Conservation (phyloP, 2,329 filamentous ascomycete species). For the Fusarium tjaetaba region DNA sequence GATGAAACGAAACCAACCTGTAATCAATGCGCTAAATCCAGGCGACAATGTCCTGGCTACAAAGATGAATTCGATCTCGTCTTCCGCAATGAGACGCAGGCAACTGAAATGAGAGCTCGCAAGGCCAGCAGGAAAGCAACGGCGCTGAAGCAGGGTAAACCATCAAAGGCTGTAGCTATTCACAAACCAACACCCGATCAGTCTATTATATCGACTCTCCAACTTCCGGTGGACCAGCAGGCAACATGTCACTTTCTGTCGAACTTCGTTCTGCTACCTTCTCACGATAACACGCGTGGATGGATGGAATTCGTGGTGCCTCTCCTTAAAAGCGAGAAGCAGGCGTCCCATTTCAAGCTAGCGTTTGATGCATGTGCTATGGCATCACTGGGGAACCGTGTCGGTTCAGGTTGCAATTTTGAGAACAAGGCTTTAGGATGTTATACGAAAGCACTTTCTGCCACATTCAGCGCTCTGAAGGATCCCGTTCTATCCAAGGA, state of each 20-base stretch:
- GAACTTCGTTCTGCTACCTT: conserved; percentile 67
- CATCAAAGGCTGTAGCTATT: conserved; percentile 19
- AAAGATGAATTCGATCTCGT: conserved; percentile 78
- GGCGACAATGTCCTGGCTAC: conserved; percentile 72
- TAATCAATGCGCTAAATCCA: conserved; percentile 71
- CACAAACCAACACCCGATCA: conserved; percentile 35
- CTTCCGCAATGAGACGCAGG: conserved; percentile 77
- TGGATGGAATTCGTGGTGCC: conserved; percentile 69
- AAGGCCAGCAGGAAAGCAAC: conserved; percentile 63
- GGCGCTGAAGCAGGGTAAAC: conserved; percentile 49
- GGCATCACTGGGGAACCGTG: conserved; percentile 65
- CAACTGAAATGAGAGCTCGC: conserved; percentile 70
- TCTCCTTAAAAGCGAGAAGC: conserved; percentile 58
- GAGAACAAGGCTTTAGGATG: conserved; percentile 57
- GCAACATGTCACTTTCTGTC: conserved; percentile 69
- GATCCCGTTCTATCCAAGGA: conserved; percentile 59
- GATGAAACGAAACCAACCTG: conserved; percentile 74
- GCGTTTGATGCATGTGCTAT: conserved; percentile 70
- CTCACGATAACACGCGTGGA: conserved; percentile 60
- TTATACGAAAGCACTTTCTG: conserved; percentile 65
- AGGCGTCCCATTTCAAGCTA: conserved; percentile 60
- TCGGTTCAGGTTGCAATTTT: conserved; percentile 48
- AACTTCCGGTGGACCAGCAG: conserved; percentile 62
- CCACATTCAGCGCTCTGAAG: conserved; percentile 63
- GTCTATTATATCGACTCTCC: conserved; percentile 48